A percentile compares a stretch with the other conserved stretches of the same genome.
phyloP scores from a whole-genome alignment of 208 protist genomes.

The Wallacemonas sp. region DNA sequence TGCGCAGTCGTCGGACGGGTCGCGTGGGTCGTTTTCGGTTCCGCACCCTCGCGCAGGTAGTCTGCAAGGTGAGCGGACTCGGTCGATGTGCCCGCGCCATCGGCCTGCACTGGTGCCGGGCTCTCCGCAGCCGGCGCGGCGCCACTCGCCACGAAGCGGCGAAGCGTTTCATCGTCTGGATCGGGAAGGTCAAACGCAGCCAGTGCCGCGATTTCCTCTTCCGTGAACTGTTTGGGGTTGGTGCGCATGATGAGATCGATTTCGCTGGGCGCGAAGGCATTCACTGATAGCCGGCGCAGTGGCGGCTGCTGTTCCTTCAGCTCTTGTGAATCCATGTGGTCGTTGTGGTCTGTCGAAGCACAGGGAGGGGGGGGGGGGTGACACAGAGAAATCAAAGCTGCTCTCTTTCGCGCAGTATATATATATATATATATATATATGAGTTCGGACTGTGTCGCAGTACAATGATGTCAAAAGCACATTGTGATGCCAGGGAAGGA shows the following conservation, averaged over 20 bases:
- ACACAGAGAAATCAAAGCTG: too few relatives aligned
- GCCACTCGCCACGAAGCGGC: conserved; percentile 8
- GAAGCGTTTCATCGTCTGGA: conserved; percentile 30
- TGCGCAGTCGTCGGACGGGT: conserved; percentile 9
- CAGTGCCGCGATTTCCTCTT: conserved; percentile 51
- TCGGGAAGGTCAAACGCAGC: conserved; percentile 43
- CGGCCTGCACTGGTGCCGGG: not conserved
- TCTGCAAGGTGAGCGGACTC: not conserved
- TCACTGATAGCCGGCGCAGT: conserved; percentile 12
- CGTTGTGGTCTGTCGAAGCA: too few relatives aligned
- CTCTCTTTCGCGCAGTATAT: too few relatives aligned
- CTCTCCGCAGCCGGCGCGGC: not conserved
- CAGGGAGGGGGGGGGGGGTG: too few relatives aligned
- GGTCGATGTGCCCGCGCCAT: not conserved
- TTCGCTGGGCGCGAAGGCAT: conserved; percentile 10
- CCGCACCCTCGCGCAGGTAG: not conserved
- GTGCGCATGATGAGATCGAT: conserved; percentile 24
- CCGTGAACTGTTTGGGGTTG: conserved; percentile 36
- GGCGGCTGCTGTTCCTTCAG: not conserved
- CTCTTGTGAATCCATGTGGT: too few relatives aligned
- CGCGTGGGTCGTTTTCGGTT: not conserved
- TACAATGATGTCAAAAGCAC: too few relatives aligned
- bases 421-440: too few relatives aligned
- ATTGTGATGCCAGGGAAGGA: not conserved
- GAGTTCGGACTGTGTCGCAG: too few relatives aligned